Evolutionary conservation across 2,329 filamentous ascomycete species (phyloP), one percentile per base, ranked within the genome.

Genomic region (Ophiosphaerella korrae): DNA sequence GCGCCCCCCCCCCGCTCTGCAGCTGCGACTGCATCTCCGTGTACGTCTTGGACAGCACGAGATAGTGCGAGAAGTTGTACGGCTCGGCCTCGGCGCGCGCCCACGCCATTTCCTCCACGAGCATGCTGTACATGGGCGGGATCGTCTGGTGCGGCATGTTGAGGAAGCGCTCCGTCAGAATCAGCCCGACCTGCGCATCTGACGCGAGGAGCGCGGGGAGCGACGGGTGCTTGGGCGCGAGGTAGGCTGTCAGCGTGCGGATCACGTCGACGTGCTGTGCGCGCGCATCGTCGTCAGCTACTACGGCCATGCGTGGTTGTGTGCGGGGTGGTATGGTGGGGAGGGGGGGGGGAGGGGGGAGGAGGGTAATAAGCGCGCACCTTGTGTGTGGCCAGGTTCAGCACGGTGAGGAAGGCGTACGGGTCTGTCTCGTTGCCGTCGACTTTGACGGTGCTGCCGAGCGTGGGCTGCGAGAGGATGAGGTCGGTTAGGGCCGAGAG

Each of bases 401-500:
- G 77, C 7, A 91, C 88, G 0, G 92, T 96, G 55, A 97, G 80
- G 74, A 99, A 90, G 9, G 93, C 92, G 75, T 94, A 97, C 2
- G 94, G 88, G 69, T 97, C 94, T 39, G 86, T 90, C 66, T 92
- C 91, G 69, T 94, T 92, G 65, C 92, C 92, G 64, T 97, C 93
- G n/a, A 94, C 90, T 77, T 99, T 99, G 62, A 97, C 91, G 0
- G 93, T 97, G 9, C 92, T 96, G 47, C 94, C 94, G 39, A 99
- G 86, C 16, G 89, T 85, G 8, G 90, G 87, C 74, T 99, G 93
- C 41, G 88, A 87, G 45, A 97, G 80, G 64, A 99, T 89, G 56
- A 97, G 77, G 72, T 97, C 91, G 31, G 92, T 83, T 42, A 99
- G 83, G 6, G 84, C 88, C 5, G 92, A 96, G 61, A 97, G 83